Conservation (phyloP, 2,329 filamentous ascomycete species). For the Alternaria hordeiaustralica region DNA sequence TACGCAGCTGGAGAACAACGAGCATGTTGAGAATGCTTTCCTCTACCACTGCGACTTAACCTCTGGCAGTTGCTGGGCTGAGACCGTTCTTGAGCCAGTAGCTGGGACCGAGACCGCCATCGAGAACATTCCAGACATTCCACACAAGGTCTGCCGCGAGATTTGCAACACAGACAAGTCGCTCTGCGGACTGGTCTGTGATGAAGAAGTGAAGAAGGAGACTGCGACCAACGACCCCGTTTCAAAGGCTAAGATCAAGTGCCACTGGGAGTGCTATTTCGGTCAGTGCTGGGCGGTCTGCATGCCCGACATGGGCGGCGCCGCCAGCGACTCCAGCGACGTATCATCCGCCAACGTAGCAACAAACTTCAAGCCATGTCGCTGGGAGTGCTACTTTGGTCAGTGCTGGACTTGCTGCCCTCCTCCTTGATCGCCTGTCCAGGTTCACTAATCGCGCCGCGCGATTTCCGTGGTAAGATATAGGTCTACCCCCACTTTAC, state of each 20-base stretch:
- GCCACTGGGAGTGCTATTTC: not conserved
- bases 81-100: not conserved
- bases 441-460: not conserved
- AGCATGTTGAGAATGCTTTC: not conserved
- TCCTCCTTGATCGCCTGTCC: not conserved
- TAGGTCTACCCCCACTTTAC: not conserved
- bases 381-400: not conserved
- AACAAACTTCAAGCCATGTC: not conserved
- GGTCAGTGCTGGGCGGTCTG: slow-evolving; percentile 1
- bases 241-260: not conserved
- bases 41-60: not conserved
- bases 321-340: not conserved
- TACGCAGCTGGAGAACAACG: not conserved
- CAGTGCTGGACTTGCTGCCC: not conserved
- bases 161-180: not conserved
- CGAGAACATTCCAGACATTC: not conserved
- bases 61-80: not conserved
- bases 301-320: not conserved
- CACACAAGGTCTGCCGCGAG: slow-evolving; percentile 1
- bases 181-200: not conserved
- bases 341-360: not conserved
- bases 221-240: not conserved
- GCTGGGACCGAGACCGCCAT: not conserved
- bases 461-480: not conserved
- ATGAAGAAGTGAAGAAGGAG: not conserved